These are phyloP conservation scores for Boletus subcaerulescens DNA, from an alignment of 768 basidiomycete species.

Conservation along the genomic window DNA sequence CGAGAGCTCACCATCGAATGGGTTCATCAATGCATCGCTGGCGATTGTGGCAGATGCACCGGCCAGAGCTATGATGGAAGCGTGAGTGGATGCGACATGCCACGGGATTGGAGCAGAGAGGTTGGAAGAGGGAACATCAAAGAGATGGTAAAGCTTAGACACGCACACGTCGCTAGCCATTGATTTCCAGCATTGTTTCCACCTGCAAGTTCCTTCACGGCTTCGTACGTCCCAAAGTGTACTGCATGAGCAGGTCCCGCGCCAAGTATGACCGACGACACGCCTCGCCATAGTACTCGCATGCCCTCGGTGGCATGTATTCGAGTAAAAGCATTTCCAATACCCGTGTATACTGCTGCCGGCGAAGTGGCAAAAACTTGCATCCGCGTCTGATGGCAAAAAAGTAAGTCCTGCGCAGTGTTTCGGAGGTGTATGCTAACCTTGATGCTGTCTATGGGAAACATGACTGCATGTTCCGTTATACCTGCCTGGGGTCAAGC, in stretches of 20 bases:
- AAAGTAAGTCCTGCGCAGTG: constrained; percentile 1
- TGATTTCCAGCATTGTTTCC: constrained; percentile 78
- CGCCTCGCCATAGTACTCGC: constrained; percentile 90
- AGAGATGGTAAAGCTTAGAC: neutral
- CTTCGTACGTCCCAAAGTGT: constrained; percentile 95
- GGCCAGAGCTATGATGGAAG: constrained; percentile 64
- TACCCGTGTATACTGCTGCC: constrained; percentile 81
- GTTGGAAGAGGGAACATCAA: constrained; percentile 1
- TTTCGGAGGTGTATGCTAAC: constrained; percentile 42
- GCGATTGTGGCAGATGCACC: constrained; percentile 94
- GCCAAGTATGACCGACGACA: constrained; percentile 92
- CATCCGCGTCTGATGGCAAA: constrained; percentile 82
- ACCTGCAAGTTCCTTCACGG: constrained; percentile 88
- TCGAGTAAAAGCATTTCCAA: constrained; percentile 86
- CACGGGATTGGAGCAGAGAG: neutral
- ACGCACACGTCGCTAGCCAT: constrained; percentile 85
- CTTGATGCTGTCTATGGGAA: constrained; percentile 97
- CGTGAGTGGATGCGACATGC: constrained; percentile 7
- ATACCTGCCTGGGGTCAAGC: constrained; percentile 79
- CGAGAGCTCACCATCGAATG: constrained; percentile 83
- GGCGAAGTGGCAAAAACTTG: constrained; percentile 91
- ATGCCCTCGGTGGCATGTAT: constrained; percentile 95
- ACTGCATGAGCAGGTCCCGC: constrained; percentile 98
- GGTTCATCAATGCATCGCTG: constrained; percentile 98
- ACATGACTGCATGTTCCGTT: constrained; percentile 99